A percentile compares a stretch with the other conserved stretches of the same genome.
phyloP scores from a whole-genome alignment of 805 yeast species.

The Teunomyces funiuensis region DNA sequence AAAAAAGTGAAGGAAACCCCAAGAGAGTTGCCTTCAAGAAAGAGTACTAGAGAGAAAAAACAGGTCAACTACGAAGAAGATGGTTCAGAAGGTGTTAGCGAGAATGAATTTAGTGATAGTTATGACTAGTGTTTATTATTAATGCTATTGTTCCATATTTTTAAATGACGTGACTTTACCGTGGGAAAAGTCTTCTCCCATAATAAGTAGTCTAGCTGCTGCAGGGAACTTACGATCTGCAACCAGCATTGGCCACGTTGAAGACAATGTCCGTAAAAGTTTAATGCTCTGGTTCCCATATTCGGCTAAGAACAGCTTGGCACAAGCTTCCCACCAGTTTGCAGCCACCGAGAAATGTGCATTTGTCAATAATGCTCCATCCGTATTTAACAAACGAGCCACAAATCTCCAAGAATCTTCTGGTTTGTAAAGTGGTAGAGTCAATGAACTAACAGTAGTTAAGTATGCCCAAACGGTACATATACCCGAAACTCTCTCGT shows the following conservation, averaged over 20 bases:
- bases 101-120: conserved; percentile 31
- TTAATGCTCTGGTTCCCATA: conserved; percentile 76
- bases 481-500: conserved; percentile 87
- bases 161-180: conserved; percentile 49
- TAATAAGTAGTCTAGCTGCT: conserved; percentile 70
- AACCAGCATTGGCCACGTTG: conserved; percentile 53
- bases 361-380: conserved; percentile 50
- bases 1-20: conserved; percentile 21
- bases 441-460: conserved; percentile 44
- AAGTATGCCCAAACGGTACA: conserved; percentile 76
- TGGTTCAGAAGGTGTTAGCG: background rate
- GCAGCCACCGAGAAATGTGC: conserved; percentile 71
- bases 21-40: conserved; percentile 35
- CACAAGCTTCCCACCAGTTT: conserved; percentile 92
- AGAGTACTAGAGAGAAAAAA: conserved; percentile 39
- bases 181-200: conserved; percentile 76
- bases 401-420: conserved; percentile 61
- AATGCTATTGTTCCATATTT: conserved; percentile 36
- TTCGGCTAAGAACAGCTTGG: conserved; percentile 48
- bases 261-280: conserved; percentile 47
- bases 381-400: conserved; percentile 68
- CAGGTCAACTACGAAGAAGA: conserved; percentile 36
- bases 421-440: background rate
- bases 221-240: conserved; percentile 62
- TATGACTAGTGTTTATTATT: conserved; percentile 31